Conservation (phyloP, 2,329 filamentous ascomycete species). For the Camptophora hylomeconis region DNA sequence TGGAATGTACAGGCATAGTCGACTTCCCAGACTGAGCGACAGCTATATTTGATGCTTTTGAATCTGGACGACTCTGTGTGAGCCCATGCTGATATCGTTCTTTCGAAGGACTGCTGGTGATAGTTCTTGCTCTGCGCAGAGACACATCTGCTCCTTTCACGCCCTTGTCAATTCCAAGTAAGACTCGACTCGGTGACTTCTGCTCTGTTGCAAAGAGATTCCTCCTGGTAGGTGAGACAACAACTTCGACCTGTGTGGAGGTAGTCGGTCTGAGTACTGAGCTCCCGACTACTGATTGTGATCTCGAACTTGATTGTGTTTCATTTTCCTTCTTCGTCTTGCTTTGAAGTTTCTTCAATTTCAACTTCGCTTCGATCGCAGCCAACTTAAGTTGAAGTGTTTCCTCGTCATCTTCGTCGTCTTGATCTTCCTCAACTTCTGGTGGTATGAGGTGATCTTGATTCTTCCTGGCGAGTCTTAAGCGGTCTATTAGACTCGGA, state of each 20-base stretch:
- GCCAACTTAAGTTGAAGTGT: slow-evolving; percentile 73
- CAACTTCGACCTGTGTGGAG: slow-evolving; percentile 60
- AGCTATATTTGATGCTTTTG: slow-evolving; percentile 3
- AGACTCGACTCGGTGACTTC: slow-evolving; percentile 64
- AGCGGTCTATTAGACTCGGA: slow-evolving; percentile 24
- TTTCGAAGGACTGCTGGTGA: slow-evolving; percentile 6
- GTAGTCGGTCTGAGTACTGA: too few species aligned
- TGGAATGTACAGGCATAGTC: too few species aligned
- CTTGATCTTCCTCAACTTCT: slow-evolving; percentile 38
- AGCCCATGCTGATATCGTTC: slow-evolving; percentile 1
- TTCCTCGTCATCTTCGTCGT: slow-evolving; percentile 75
- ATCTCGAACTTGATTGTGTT: slow-evolving; percentile 15
- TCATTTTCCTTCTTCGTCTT: slow-evolving; percentile 30
- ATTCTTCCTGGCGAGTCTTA: slow-evolving; percentile 17
- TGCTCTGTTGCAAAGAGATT: slow-evolving; percentile 37
- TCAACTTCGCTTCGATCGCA: slow-evolving; percentile 77
- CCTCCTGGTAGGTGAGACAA: slow-evolving; percentile 53
- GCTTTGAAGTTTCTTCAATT: slow-evolving; percentile 73
- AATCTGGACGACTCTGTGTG: slow-evolving; percentile 18
- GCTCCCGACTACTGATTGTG: neutral
- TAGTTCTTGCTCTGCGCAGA: slow-evolving; percentile 51
- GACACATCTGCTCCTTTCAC: slow-evolving; percentile 70
- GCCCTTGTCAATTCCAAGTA: slow-evolving; percentile 83
- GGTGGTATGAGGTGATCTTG: slow-evolving; percentile 15
- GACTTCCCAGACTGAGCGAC: too few species aligned